Percentiles rank a stretch among this genome's conserved stretches.
These are phyloP conservation scores for Zopfia rhizophila DNA, from an alignment of 2,329 filamentous ascomycete species.

Conservation along the genomic window DNA sequence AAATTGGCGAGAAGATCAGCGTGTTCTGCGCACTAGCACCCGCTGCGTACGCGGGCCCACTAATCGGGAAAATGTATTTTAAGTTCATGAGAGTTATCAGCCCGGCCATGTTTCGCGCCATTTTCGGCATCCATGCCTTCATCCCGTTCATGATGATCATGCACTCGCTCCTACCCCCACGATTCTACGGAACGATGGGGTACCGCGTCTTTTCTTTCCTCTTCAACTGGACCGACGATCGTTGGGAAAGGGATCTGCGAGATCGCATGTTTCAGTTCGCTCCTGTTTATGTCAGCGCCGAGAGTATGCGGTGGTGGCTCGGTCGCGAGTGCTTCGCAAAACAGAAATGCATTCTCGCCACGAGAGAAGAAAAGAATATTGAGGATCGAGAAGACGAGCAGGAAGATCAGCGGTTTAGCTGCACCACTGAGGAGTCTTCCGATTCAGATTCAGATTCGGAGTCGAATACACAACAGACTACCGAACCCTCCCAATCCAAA, in stretches of 20 bases:
- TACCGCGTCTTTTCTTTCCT: constrained; percentile 91
- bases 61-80: constrained; percentile 89
- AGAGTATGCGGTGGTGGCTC: constrained; percentile 96
- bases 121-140: constrained; percentile 93
- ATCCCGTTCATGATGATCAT: constrained; percentile 94
- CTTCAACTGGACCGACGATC: constrained; percentile 84
- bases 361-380: constrained; percentile 73
- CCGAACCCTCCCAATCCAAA: neutral
- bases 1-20: constrained; percentile 81
- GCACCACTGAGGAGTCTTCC: constrained; percentile 1
- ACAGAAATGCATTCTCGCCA: constrained; percentile 88
- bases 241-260: constrained; percentile 84
- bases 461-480: neutral
- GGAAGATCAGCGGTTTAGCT: constrained; percentile 35
- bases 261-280: constrained; percentile 91
- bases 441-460: neutral
- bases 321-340: constrained; percentile 85
- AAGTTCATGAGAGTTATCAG: constrained; percentile 88
- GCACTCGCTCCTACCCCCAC: constrained; percentile 72
- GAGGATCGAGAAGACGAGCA: constrained; percentile 64
- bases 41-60: constrained; percentile 86
- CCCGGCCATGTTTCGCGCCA: constrained; percentile 77
- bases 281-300: constrained; percentile 87
- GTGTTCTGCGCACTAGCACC: constrained; percentile 93
- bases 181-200: constrained; percentile 80